phyloP scores from a whole-genome alignment of 2,329 filamentous ascomycete genomes.

The Aspergillus fructus region DNA sequence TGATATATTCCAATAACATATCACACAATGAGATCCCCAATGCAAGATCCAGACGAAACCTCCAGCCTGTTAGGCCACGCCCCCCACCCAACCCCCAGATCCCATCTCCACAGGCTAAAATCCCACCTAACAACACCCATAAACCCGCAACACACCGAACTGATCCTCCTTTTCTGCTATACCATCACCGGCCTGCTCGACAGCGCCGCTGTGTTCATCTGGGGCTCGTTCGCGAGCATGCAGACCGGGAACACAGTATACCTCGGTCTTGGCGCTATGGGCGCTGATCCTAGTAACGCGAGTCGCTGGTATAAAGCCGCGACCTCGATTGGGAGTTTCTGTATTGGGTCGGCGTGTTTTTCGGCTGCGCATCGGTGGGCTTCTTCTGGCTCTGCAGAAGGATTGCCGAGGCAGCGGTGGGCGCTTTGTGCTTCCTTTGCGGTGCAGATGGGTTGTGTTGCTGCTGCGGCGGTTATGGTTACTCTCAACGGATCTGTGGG shows the following conservation, averaged over 20 bases:
- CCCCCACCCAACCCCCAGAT: not conserved
- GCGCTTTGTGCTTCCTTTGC: conserved; percentile 53
- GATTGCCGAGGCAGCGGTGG: conserved; percentile 10
- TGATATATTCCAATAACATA: no score
- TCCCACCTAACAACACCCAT: conserved; percentile 46
- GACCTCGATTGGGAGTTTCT: conserved; percentile 70
- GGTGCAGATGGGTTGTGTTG: conserved; percentile 52
- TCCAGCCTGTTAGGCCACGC: no score
- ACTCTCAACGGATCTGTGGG: conserved; percentile 26
- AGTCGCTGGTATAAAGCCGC: conserved; percentile 67
- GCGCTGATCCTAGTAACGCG: conserved; percentile 49
- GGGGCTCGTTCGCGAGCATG: conserved; percentile 81
- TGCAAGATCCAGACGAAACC: no score
- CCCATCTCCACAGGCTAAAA: not conserved
- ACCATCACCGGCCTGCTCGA: conserved; percentile 75
- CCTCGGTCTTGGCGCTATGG: conserved; percentile 66
- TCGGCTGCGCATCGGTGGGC: no score
- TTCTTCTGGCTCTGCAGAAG: fast-evolving
- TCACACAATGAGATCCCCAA: no score
- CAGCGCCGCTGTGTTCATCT: conserved; percentile 72
- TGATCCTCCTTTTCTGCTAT: conserved; percentile 70
- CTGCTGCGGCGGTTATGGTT: conserved; percentile 55
- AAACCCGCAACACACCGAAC: conserved; percentile 62
- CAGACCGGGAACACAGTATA: conserved; percentile 85
- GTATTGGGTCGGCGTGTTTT: conserved; percentile 50